Conservation (phyloP, 495 filamentous ascomycete genomes). For the Podospora australis region DNA sequence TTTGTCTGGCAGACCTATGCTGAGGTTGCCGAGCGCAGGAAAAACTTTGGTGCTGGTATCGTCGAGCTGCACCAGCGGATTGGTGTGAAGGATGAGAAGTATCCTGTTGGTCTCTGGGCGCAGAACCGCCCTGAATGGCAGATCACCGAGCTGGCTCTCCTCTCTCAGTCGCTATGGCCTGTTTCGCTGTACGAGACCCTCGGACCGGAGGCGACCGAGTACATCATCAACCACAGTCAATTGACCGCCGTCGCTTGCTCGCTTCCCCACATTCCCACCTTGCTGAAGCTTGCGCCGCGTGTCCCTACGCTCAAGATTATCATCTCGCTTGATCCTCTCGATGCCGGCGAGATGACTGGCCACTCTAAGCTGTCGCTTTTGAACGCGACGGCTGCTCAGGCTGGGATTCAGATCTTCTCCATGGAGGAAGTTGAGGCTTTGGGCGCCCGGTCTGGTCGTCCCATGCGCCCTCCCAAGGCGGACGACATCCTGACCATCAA, state of each 20-base stretch:
- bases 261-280: conserved; percentile 75
- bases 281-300: conserved; percentile 75
- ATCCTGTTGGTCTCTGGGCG: conserved; percentile 88
- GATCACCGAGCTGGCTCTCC: conserved; percentile 83
- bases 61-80: conserved; percentile 71
- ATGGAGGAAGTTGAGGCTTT: conserved; percentile 71
- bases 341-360: conserved; percentile 69
- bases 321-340: conserved; percentile 79
- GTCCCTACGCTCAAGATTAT: conserved; percentile 82
- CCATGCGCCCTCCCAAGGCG: conserved; percentile 61
- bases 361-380: conserved; percentile 73
- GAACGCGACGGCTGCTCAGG: conserved; percentile 61
- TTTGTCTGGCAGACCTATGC: conserved; percentile 83
- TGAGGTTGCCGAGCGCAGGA: conserved; percentile 70
- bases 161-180: conserved; percentile 81
- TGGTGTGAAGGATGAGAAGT: conserved; percentile 59
- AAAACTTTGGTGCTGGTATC: conserved; percentile 80
- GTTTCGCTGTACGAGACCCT: conserved; percentile 97
- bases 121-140: conserved; percentile 98
- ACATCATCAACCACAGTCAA: conserved; percentile 86
- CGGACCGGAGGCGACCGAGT: conserved; percentile 83
- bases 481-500: conserved; percentile 89
- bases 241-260: conserved; percentile 71
- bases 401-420: conserved; percentile 69
- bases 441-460: conserved; percentile 59